Evolutionary conservation across 805 yeast species (phyloP).

Genomic region (Wickerhamomyces ciferrii): DNA sequence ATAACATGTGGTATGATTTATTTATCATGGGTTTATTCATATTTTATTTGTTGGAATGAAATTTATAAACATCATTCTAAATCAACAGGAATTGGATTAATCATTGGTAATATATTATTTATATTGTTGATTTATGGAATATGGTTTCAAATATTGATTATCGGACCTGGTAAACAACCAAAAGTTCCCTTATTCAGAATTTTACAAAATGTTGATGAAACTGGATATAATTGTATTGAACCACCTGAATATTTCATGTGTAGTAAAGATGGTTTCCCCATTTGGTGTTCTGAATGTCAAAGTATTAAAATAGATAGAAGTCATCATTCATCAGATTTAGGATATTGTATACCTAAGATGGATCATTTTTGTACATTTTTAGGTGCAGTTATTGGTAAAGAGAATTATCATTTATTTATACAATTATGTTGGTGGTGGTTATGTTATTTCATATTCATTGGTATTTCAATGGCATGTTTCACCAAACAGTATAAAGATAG

Average conservation of each 20-base stretch:
- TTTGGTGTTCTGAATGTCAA: constrained; percentile 67
- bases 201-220: constrained; percentile 18
- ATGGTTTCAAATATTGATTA: constrained; percentile 40
- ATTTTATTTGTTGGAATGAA: constrained; percentile 24
- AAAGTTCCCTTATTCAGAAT: constrained; percentile 30
- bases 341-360: constrained; percentile 61
- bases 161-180: constrained; percentile 58
- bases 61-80: constrained; percentile 19
- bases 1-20: constrained; percentile 9
- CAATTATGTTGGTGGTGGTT: constrained; percentile 40
- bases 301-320: constrained; percentile 62
- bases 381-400: constrained; percentile 65
- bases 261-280: constrained; percentile 69
- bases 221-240: constrained; percentile 20
- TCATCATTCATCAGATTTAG: constrained; percentile 58
- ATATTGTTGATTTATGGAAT: constrained; percentile 20
- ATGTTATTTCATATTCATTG: constrained; percentile 30
- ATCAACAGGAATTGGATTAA: constrained; percentile 26
- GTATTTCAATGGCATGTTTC: constrained; percentile 31
- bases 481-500: constrained; percentile 22
- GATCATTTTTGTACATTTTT: constrained; percentile 86
- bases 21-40: constrained; percentile 19
- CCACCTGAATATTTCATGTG: constrained; percentile 63
- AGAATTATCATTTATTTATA: constrained; percentile 56
- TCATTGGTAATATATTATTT: constrained; percentile 25